A percentile compares a stretch with the other conserved stretches of the same genome.
These are phyloP conservation scores for Colletotrichum sp. DNA, from an alignment of 2,329 filamentous ascomycete species.

Conservation along the genomic window DNA sequence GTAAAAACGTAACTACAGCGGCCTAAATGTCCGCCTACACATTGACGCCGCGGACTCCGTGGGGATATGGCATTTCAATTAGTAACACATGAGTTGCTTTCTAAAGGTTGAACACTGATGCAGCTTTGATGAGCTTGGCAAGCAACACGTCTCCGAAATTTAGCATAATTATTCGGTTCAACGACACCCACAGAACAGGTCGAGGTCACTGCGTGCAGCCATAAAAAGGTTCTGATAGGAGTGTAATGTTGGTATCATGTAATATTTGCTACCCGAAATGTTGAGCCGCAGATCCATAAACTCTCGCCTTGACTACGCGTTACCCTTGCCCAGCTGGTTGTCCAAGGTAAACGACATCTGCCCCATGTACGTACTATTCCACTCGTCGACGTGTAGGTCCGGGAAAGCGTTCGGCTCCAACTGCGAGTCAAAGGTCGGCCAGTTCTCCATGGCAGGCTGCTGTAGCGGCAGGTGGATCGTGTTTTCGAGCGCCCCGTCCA, in stretches of 20 bases:
- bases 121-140: not conserved
- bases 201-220: too few species aligned
- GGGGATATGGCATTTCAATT: not conserved
- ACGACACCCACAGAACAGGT: too few species aligned
- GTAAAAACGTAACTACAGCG: not conserved
- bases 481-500: not conserved
- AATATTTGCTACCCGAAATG: accelerated
- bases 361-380: not conserved
- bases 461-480: not conserved
- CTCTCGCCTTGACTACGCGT: not conserved
- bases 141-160: not conserved
- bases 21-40: not conserved
- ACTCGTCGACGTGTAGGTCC: not conserved
- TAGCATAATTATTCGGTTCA: accelerated
- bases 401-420: not conserved
- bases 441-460: not conserved
- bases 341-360: constrained; percentile 10
- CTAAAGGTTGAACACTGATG: accelerated
- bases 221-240: too few species aligned
- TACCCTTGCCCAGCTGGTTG: not conserved
- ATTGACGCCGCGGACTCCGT: not conserved
- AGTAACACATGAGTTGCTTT: not conserved
- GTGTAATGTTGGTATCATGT: not conserved
- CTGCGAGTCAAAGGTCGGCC: not conserved
- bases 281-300: accelerated